Base-by-base conservation (phyloP, 306 rosid genomes). In the Clitoria ternatea region DNA sequence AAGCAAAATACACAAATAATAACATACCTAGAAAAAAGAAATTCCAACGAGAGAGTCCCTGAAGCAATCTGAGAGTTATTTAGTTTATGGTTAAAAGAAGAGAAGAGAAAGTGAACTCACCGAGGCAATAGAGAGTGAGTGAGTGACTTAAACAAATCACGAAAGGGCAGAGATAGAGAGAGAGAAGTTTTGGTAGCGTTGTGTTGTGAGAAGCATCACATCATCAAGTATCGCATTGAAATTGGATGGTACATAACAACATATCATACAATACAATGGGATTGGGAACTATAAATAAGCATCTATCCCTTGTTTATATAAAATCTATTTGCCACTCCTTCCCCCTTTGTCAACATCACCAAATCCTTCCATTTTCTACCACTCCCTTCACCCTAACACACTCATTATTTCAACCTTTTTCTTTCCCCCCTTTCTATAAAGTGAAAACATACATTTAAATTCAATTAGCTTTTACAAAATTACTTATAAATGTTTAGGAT, bases 141-240 rank as follows among this genome's bases (percentile, higher is more conserved):
- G 53, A 24, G 76, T 32, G 85, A 82, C 32, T 66, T 32, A 7
- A 7, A 78, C 76, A 60, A 47, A 63, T 61, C 39, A 54, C 29
- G 72, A 72, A 83, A 60, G 55, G 52, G 44, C n/a, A 27, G 42
- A 26, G 19, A 39, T 12, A 7, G 8, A 18, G 67, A 26, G 18
- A 8, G 14, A 57, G 56, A 56, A 35, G n/a, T 4, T 42, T 26
- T 13, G 75, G 23, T 15, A 5, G 66, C 19, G 59, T n/a, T 35
- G 63, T 3, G 42, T 50, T 12, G 47, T 2, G 54, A 22, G 75
- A 7, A 24, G 7, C 36, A 55, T 54, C n/a, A 44, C n/a, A n/a
- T n/a, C n/a, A n/a, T n/a, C n/a, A n/a, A n/a, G 85, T 73, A 77
- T 74, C 74, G 22, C 19, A 47, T 35, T 9, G 48, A 35, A 69